A percentile compares a stretch with the other conserved stretches of the same genome.
phyloP scores from a whole-genome alignment of 1,139 yeast genomes.

The Pichia sp. region DNA sequence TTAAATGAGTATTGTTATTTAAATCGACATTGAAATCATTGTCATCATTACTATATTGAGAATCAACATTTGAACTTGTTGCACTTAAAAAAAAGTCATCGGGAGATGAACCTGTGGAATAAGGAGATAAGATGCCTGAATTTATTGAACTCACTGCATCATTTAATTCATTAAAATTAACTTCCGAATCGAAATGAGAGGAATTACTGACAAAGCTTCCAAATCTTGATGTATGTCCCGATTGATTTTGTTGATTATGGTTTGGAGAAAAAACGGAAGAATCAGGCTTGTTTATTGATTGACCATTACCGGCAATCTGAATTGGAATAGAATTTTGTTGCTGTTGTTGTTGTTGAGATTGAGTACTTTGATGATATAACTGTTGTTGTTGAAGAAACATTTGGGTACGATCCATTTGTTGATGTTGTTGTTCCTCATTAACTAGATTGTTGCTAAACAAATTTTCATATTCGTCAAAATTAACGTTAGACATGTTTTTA shows the following conservation, averaged over 20 bases:
- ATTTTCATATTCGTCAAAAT: constrained; percentile 9
- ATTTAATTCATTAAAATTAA: constrained; percentile 26
- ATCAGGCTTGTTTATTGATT: not conserved
- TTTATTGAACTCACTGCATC: constrained; percentile 27
- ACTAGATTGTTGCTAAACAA: constrained; percentile 1
- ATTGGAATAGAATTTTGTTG: constrained; percentile 6
- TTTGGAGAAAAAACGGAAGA: constrained; percentile 1
- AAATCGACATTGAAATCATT: constrained; percentile 12
- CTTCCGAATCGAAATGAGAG: constrained; percentile 21
- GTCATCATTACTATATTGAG: constrained; percentile 15
- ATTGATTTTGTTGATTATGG: constrained; percentile 1
- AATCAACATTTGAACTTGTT: constrained; percentile 16
- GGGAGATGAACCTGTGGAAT: constrained; percentile 32
- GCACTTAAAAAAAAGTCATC: constrained; percentile 26
- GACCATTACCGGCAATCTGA: not conserved
- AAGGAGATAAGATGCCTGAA: constrained; percentile 28
- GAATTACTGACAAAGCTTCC: constrained; percentile 19
- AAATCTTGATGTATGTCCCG: constrained; percentile 13
- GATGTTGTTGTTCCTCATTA: not conserved
- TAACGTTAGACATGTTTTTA: not conserved
- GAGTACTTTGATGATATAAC: constrained; percentile 13
- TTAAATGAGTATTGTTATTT: constrained; percentile 3
- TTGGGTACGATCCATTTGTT: constrained; percentile 11
- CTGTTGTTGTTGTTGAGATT: constrained; percentile 8
- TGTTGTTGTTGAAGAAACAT: constrained; percentile 14